A percentile compares a stretch with the other conserved stretches of the same genome.
Conservation (phyloP, 139 green algal genomes). For the Ettlia oleoabundans region DNA sequence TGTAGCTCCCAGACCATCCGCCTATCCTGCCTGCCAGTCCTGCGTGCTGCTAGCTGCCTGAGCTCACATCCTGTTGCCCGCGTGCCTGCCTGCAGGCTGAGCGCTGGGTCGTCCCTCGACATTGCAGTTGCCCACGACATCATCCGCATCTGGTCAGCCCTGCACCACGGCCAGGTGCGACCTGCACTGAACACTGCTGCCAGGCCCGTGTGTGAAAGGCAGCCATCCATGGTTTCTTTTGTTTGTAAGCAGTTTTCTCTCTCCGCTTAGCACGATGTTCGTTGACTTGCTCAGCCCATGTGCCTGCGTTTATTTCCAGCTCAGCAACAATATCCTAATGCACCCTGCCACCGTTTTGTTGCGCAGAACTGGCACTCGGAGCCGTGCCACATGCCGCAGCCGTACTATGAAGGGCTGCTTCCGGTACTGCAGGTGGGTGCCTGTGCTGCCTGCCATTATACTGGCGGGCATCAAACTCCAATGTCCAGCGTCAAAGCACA, state of each 20-base stretch:
- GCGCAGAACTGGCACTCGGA: slow-evolving; percentile 13
- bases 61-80: not conserved
- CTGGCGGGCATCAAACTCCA: too few relatives aligned
- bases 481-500: too few relatives aligned
- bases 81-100: slow-evolving; percentile 5
- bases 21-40: too few relatives aligned
- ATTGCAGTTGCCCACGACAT: slow-evolving; percentile 13
- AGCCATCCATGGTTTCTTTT: too few relatives aligned
- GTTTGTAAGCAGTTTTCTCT: too few relatives aligned
- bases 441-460: too few relatives aligned
- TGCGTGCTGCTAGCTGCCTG: too few relatives aligned
- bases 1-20: too few relatives aligned
- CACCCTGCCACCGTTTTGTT: not conserved
- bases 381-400: slow-evolving; percentile 21
- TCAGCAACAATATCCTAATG: too few relatives aligned
- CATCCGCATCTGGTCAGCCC: slow-evolving; percentile 25
- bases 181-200: not conserved
- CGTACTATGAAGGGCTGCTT: slow-evolving; percentile 31
- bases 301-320: too few relatives aligned
- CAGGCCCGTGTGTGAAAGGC: not conserved
- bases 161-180: slow-evolving; percentile 22
- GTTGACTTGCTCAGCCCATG: too few relatives aligned
- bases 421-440: slow-evolving; percentile 19
- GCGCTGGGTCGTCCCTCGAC: not conserved
- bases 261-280: too few relatives aligned